Conservation (phyloP, 805 yeast species). For the Scheffersomyces amazonensis region DNA sequence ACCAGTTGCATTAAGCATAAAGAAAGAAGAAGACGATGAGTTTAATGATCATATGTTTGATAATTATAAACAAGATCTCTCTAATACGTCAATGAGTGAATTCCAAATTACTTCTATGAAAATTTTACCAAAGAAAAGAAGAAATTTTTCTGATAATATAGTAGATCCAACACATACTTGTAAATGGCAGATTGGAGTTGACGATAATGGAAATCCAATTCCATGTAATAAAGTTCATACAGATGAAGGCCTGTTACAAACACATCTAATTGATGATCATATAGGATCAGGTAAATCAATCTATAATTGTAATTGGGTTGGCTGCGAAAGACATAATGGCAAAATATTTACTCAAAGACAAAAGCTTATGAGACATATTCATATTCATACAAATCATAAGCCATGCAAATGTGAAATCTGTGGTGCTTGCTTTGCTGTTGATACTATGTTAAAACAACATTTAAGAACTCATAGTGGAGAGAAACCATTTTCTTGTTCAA, state of each 20-base stretch:
- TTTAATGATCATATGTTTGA: too few relatives aligned
- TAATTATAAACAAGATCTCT: neutral
- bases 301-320: conserved; percentile 76
- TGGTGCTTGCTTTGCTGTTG: conserved; percentile 70
- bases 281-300: conserved; percentile 68
- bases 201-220: conserved; percentile 24
- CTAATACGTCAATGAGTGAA: conserved; percentile 3
- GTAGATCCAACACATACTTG: conserved; percentile 41
- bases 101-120: conserved; percentile 32
- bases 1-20: neutral
- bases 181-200: conserved; percentile 36
- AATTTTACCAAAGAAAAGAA: conserved; percentile 24
- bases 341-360: conserved; percentile 77
- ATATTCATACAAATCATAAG: conserved; percentile 80
- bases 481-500: conserved; percentile 72
- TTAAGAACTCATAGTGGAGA: conserved; percentile 85
- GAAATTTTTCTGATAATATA: conserved; percentile 4
- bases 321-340: conserved; percentile 61
- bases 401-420: conserved; percentile 77
- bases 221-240: conserved; percentile 52
- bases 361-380: conserved; percentile 80
- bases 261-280: conserved; percentile 68
- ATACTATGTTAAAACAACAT: conserved; percentile 77
- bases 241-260: conserved; percentile 60
- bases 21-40: neutral